Evolutionary conservation across 345 rosid genomes (phyloP).

Genomic region (Sisymbrium irio): DNA sequence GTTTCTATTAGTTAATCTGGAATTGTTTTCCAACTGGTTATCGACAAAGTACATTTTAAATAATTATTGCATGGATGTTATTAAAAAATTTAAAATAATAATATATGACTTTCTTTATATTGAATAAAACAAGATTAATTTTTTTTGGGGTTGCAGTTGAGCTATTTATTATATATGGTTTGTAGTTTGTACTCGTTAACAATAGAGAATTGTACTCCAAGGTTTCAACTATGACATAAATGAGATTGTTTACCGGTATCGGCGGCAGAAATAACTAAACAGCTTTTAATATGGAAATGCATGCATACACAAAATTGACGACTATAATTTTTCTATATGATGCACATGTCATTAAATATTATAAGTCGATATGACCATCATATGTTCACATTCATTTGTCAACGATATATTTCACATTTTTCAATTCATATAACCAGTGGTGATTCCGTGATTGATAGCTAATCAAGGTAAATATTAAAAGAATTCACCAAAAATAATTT

Average conservation of each 20-base stretch:
- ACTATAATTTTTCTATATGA: not conserved
- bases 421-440: not conserved
- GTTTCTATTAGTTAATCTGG: not conserved
- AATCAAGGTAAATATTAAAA: slow-evolving; percentile 14
- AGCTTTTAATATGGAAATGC: not conserved
- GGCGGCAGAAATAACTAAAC: slow-evolving; percentile 17
- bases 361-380: slow-evolving; percentile 2
- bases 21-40: not conserved
- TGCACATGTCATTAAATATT: slow-evolving; percentile 30
- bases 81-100: not conserved
- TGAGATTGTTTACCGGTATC: not conserved
- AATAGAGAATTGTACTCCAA: not conserved
- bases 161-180: not conserved
- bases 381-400: slow-evolving; percentile 34
- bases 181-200: slow-evolving; percentile 1
- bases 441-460: slow-evolving; percentile 14
- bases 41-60: not conserved
- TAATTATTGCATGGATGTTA: not conserved
- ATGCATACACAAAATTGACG: not conserved
- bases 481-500: not conserved
- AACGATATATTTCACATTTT: slow-evolving; percentile 12
- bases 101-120: not conserved
- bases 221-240: slow-evolving; percentile 10
- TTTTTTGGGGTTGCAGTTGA: not conserved
- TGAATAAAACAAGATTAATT: not conserved